phyloP scores from a whole-genome alignment of 2,329 filamentous ascomycete genomes.

The Xylariaceae sp. region DNA sequence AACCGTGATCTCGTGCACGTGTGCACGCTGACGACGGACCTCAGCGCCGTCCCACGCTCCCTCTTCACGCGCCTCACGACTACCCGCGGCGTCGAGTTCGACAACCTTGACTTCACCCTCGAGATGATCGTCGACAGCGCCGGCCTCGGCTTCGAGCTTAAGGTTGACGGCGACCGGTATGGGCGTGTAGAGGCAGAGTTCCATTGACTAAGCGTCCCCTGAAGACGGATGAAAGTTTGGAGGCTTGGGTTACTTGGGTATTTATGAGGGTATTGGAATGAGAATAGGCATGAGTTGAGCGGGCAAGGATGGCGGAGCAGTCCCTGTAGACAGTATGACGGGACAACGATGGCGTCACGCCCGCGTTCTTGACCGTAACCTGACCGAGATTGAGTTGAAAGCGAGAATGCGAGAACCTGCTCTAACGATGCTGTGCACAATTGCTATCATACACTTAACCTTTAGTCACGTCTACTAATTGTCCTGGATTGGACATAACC shows the following conservation, averaged over 20 bases:
- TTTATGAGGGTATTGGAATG: neutral
- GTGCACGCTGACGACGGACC: constrained; percentile 75
- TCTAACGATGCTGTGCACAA: too few relatives aligned
- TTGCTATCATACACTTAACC: too few relatives aligned
- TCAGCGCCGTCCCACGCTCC: constrained; percentile 68
- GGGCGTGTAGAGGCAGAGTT: constrained; percentile 76
- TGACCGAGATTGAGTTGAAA: neutral
- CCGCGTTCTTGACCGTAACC: neutral
- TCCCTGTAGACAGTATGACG: too few relatives aligned
- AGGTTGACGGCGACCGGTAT: constrained; percentile 73
- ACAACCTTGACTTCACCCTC: constrained; percentile 75
- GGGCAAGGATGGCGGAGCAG: too few relatives aligned
- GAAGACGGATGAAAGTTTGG: neutral
- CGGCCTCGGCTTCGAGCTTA: constrained; percentile 70
- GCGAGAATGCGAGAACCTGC: neutral
- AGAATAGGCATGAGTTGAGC: neutral
- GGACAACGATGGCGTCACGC: neutral
- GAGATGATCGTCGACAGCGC: constrained; percentile 81
- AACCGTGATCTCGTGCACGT: constrained; percentile 63
- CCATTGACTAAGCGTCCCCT: constrained; percentile 44
- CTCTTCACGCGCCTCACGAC: constrained; percentile 74
- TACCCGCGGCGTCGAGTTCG: constrained; percentile 74
- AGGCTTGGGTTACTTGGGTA: neutral
- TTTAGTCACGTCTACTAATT: too few relatives aligned
- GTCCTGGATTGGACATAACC: too few relatives aligned